A percentile compares a stretch with the other conserved stretches of the same genome.
These are phyloP conservation scores for Hippophae gyantsensis DNA, from an alignment of 306 rosid genomes.

Conservation along the genomic window DNA sequence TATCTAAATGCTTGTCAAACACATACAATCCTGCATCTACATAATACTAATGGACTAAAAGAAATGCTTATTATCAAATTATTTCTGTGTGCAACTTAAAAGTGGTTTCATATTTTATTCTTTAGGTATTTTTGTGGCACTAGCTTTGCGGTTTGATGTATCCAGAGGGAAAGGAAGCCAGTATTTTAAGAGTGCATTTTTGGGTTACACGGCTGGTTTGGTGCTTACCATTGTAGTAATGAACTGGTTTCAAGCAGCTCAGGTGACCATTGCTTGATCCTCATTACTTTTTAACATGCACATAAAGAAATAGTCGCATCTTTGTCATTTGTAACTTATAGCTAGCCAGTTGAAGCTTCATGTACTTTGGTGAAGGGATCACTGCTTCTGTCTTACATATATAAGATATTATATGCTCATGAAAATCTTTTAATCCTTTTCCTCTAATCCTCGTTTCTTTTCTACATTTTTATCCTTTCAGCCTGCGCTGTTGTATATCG, in stretches of 20 bases:
- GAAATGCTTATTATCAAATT: background rate
- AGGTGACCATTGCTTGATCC: constrained; percentile 46
- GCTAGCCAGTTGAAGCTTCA: background rate
- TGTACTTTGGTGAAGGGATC: background rate
- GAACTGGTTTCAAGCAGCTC: constrained; percentile 99
- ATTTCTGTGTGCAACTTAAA: background rate
- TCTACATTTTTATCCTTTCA: constrained; percentile 28
- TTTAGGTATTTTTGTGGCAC: constrained; percentile 90
- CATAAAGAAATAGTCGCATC: constrained; percentile 2
- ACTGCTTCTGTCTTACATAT: background rate
- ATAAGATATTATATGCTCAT: background rate
- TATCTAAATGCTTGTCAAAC: background rate
- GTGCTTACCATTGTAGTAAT: constrained; percentile 85
- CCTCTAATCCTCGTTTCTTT: constrained; percentile 1
- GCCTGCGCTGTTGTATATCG: constrained; percentile 96
- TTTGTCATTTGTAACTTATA: background rate
- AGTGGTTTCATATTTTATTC: background rate
- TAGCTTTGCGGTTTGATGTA: constrained; percentile 95
- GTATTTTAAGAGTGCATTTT: constrained; percentile 87
- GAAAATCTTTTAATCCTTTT: background rate
- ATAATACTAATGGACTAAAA: background rate
- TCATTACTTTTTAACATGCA: constrained; percentile 1
- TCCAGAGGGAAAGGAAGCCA: constrained; percentile 75
- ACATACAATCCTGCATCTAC: constrained; percentile 1
- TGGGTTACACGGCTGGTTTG: constrained; percentile 73